These are phyloP conservation scores for Cercospora zeae-maydis DNA, from an alignment of 2,329 filamentous ascomycete genomes.

Conservation along the genomic window DNA sequence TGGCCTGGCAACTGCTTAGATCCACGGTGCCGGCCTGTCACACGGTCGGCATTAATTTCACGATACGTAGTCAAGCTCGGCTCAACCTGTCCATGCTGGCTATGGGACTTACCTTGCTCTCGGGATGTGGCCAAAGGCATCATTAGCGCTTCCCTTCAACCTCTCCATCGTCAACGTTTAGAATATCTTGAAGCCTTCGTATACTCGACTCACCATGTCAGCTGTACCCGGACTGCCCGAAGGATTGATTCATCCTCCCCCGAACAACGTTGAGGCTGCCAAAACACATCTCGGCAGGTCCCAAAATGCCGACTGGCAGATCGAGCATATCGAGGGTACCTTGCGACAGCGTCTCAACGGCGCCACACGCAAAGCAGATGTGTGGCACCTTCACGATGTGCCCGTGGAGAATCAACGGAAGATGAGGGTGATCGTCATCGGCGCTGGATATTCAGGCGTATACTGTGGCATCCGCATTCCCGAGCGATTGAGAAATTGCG, in stretches of 20 bases:
- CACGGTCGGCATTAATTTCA: not conserved
- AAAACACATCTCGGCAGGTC: constrained; percentile 22
- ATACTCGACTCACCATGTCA: constrained; percentile 31
- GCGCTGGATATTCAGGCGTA: constrained; percentile 45
- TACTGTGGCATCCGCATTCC: constrained; percentile 46
- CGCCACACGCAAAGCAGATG: not conserved
- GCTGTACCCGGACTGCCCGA: constrained; percentile 34
- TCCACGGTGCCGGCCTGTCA: not conserved
- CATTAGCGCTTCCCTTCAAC: not conserved
- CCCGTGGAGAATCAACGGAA: constrained; percentile 44
- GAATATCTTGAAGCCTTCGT: not conserved
- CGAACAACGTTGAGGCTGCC: constrained; percentile 21
- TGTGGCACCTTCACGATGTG: constrained; percentile 37
- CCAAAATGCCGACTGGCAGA: constrained; percentile 16
- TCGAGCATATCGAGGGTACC: constrained; percentile 19
- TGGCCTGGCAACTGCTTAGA: not conserved
- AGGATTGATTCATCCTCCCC: constrained; percentile 14
- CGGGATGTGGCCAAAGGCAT: not conserved
- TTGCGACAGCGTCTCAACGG: not conserved
- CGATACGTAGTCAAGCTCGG: not conserved
- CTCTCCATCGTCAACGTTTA: not conserved
- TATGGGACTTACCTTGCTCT: not conserved
- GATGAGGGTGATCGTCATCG: constrained; percentile 45
- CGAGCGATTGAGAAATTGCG: constrained; percentile 39
- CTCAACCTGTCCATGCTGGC: not conserved